Evolutionary conservation across 306 rosid genomes (phyloP).

Genomic region (Mimosa pudica): DNA sequence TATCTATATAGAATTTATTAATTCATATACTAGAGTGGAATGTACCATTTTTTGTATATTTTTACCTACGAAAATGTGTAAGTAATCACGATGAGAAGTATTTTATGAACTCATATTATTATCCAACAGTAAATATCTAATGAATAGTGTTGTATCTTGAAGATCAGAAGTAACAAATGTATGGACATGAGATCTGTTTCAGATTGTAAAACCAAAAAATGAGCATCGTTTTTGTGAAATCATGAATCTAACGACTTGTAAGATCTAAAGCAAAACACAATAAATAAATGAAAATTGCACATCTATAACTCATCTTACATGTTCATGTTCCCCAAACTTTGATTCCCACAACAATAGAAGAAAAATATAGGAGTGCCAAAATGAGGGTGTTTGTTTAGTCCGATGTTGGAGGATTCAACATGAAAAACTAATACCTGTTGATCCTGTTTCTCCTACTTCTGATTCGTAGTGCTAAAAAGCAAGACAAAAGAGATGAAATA

Average conservation of each 20-base stretch:
- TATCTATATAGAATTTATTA: too few relatives aligned
- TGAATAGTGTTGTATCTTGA: too few relatives aligned
- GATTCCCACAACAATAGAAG: neutral
- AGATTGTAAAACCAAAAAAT: neutral
- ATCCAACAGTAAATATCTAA: too few relatives aligned
- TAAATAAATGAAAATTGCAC: neutral
- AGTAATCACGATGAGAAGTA: too few relatives aligned
- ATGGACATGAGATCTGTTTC: neutral
- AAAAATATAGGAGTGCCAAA: neutral
- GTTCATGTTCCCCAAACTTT: neutral
- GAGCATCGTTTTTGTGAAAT: neutral
- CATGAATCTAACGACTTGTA: neutral
- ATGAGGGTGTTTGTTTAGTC: neutral
- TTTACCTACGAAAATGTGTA: too few relatives aligned
- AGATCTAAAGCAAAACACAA: neutral
- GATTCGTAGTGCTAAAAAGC: conserved; percentile 35
- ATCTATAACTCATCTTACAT: neutral
- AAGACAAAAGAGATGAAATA: conserved; percentile 40
- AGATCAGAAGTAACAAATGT: neutral
- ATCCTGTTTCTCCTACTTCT: neutral
- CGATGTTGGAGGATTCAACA: neutral
- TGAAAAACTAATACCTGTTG: neutral
- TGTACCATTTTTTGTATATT: too few relatives aligned
- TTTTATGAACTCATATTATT: too few relatives aligned
- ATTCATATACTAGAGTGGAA: too few relatives aligned